Base-by-base conservation (phyloP, 768 basidiomycete species). In the Vararia minispora region DNA sequence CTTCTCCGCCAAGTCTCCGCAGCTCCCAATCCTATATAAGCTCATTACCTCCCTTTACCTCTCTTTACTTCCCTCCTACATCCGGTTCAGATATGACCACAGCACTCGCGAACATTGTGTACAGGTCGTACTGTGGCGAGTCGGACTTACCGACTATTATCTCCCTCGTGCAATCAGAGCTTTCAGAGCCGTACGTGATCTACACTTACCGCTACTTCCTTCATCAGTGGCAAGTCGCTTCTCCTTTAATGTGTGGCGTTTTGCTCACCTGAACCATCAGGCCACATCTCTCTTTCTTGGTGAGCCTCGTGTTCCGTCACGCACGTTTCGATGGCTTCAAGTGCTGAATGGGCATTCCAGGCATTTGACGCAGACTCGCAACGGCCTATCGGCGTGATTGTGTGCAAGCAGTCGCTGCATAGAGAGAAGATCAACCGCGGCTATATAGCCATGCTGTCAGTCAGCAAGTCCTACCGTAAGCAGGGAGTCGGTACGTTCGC, bases 151-250 rank as follows among this genome's bases (percentile, higher is more conserved):
- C 77, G 5, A 74, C 77, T 47, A 81, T 97, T 52, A 89, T 94
- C 74, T 66, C 71, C 14, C 72, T 97, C 42, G 83, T 94, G 3
- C 83, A 92, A 64, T 80, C 71, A 52, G 91, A 95, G 62, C 76
- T 97, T 52, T 88, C 83, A 48, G 92, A 97, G 60, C 94, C 94
- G 29, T 98, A 90, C 61, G 88, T 94, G 37, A 78, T 89, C 29
- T 97, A 94, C 62, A 97, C 92, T 0, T 97, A 91, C 51, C 81
- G 92, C 2, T 97, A 99, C 58, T 99, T 99, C 58, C 72, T 99
- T 6, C 77, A 90, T 55, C 85, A 91, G 50, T 99, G 95, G 95
- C 95, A 40, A 51, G 88, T 63, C 34, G 4, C 22, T 34, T 25
- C n/a, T 33, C 33, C 25, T 20, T 24, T 42, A 28, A 37, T 28